Percentiles rank a stretch among this genome's conserved stretches.
phyloP scores from a whole-genome alignment of 1,284 basidiomycete genomes.

The Papiliotrema fonsecae region DNA sequence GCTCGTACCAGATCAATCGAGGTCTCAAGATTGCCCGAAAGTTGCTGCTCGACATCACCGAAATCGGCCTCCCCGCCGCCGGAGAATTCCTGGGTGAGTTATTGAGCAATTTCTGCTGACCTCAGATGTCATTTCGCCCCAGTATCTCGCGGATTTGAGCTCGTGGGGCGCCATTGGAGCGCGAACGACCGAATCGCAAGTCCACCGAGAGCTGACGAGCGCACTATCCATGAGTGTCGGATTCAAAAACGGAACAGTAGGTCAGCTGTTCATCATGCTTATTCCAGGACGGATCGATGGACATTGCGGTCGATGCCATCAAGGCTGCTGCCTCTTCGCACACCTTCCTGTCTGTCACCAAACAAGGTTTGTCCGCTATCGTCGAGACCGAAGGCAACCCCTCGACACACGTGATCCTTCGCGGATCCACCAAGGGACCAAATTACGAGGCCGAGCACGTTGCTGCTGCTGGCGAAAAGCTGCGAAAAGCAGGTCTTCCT shows the following conservation, averaged over 20 bases:
- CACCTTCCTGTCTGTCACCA: conserved; percentile 88
- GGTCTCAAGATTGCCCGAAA: conserved; percentile 82
- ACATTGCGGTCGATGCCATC: conserved; percentile 86
- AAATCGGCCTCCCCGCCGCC: conserved; percentile 85
- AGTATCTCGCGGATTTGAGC: conserved; percentile 62
- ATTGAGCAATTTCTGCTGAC: conserved; percentile 4
- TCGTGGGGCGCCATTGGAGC: conserved; percentile 99
- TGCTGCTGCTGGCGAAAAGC: conserved; percentile 66
- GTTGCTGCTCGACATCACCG: conserved; percentile 82
- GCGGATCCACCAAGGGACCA: conserved; percentile 78
- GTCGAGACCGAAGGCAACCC: conserved; percentile 68
- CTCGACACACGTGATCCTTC: conserved; percentile 67
- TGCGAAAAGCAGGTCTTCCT: conserved; percentile 71
- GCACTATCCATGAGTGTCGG: conserved; percentile 84
- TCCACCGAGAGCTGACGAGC: conserved; percentile 86
- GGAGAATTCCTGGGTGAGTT: conserved; percentile 76
- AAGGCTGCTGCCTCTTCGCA: conserved; percentile 78
- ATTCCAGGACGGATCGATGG: conserved; percentile 57
- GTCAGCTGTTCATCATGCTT: conserved; percentile 48
- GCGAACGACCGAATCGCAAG: conserved; percentile 88
- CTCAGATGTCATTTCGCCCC: conserved; percentile 74
- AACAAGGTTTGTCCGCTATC: conserved; percentile 85
- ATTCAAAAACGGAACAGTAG: conserved; percentile 58
- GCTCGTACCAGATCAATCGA: conserved; percentile 93
- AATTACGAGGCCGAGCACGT: conserved; percentile 79